These are phyloP conservation scores for Alternaria rosae DNA, from an alignment of 2,329 filamentous ascomycete genomes.

Conservation along the genomic window DNA sequence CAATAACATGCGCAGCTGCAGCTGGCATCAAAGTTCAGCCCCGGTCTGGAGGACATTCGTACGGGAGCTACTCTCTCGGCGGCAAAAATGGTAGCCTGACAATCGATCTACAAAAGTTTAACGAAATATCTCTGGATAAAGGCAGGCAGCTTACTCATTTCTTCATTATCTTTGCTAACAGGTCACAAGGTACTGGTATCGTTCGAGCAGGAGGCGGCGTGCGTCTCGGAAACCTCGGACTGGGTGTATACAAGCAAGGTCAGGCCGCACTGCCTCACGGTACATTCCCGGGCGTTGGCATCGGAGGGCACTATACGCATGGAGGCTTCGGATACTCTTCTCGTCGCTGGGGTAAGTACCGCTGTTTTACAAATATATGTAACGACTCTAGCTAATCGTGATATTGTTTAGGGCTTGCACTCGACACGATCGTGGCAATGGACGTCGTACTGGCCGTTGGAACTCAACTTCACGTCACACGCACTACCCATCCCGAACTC, in stretches of 20 bases:
- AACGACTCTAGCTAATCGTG: neutral
- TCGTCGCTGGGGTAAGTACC: constrained; percentile 27
- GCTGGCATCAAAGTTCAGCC: constrained; percentile 62
- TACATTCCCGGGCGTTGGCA: constrained; percentile 54
- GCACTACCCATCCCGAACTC: neutral
- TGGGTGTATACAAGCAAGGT: constrained; percentile 30
- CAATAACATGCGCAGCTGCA: constrained; percentile 62
- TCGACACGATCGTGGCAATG: constrained; percentile 6
- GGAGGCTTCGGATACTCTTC: constrained; percentile 36
- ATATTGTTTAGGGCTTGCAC: neutral
- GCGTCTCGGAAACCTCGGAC: constrained; percentile 49
- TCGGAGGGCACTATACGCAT: constrained; percentile 36
- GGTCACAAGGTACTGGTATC: constrained; percentile 38
- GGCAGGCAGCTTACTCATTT: constrained; percentile 47
- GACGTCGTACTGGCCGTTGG: constrained; percentile 5
- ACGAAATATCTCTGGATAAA: constrained; percentile 50
- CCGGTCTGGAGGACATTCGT: constrained; percentile 68
- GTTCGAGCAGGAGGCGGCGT: constrained; percentile 57
- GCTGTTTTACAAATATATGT: neutral
- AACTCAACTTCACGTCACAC: neutral
- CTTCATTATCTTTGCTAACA: constrained; percentile 22
- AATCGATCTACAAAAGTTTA: constrained; percentile 8
- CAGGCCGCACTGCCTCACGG: constrained; percentile 56
- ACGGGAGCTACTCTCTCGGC: constrained; percentile 57
- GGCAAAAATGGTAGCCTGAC: constrained; percentile 55